Evolutionary conservation across 805 yeast species (phyloP), one percentile per base, ranked within the genome.

Genomic region (Wickerhamomyces queroliae): DNA sequence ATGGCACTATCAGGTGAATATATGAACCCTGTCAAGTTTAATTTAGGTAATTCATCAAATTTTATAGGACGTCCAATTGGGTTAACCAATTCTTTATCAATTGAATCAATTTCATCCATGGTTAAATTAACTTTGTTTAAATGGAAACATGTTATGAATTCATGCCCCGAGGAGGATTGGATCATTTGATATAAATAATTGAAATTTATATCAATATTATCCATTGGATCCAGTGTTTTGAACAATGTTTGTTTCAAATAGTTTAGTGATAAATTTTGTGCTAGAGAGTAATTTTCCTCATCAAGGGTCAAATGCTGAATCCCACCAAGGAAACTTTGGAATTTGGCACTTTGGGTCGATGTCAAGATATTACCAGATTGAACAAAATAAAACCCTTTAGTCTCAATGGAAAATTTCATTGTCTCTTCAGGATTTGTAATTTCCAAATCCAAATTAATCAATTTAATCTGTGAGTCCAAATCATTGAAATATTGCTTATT

Each of bases 1-100:
- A 82, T 53, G 0, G 90, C 95, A 66, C 98, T 90, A 55, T 90
- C 95, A 0, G 97, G 97, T 0, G 96, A 87, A 53, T 85, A 89
- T 16, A 87, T 43, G 12, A 87, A 45, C 7, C 83, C 88, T 2
- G 70, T 57, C 9, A 90, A 51, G 24, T 62, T 63, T 15, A 90
- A 47, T 0, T 59, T 51, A 0, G 96, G 96, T 5, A 81, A 55
- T 1, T 53, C 43, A 11, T 61, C 48, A 20, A 63, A 47, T 15
- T 72, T 69, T 13, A 80, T 71, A 2, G 96, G 96, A 44, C 84
- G 66, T 0, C 97, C 97, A n/a, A 74, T 55, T 1, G 96, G 97
- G 45, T 72, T 66, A 10, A 48, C 56, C 17, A 89, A 61, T 57
- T 90, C 98, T 27, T 76, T 71, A 48, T 90, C 96, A 23, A 90